These are phyloP conservation scores for Pezicula radicicola DNA, from an alignment of 2,329 filamentous ascomycete genomes.

Conservation along the genomic window DNA sequence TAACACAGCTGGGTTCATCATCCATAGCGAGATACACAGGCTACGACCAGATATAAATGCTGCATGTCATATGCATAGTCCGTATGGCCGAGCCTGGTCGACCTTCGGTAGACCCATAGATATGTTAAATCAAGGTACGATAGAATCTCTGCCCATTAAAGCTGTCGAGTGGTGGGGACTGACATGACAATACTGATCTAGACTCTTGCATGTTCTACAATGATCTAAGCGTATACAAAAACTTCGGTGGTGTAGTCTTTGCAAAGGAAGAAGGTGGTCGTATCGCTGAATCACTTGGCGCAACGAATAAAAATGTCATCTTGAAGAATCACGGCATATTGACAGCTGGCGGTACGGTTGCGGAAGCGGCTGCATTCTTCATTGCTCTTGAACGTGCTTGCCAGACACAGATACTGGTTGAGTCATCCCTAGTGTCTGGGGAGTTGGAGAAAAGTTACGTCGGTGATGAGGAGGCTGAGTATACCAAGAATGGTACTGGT, in stretches of 20 bases:
- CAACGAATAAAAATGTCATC: slow-evolving; percentile 35
- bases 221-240: slow-evolving; percentile 29
- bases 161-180: not conserved
- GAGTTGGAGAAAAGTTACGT: slow-evolving; percentile 41
- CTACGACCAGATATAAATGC: slow-evolving; percentile 10
- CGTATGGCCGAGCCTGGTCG: slow-evolving; percentile 10
- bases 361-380: slow-evolving; percentile 40
- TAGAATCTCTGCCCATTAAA: not conserved
- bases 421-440: too few relatives aligned
- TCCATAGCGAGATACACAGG: slow-evolving; percentile 10
- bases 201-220: slow-evolving; percentile 34
- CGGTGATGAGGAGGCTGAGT: slow-evolving; percentile 91
- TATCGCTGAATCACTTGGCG: slow-evolving; percentile 36
- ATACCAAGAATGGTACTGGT: not conserved
- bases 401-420: slow-evolving; percentile 30
- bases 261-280: slow-evolving; percentile 39
- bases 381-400: slow-evolving; percentile 37
- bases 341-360: slow-evolving; percentile 37
- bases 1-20: slow-evolving; percentile 13
- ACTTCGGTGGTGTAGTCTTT: slow-evolving; percentile 44
- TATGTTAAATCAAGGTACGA: slow-evolving; percentile 14
- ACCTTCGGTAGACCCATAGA: slow-evolving; percentile 12
- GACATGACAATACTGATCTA: slow-evolving; percentile 12
- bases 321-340: slow-evolving; percentile 41
- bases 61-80: slow-evolving; percentile 10